These are phyloP conservation scores for Hirsutella thompsonii DNA, from an alignment of 2,329 filamentous ascomycete species.

Conservation along the genomic window DNA sequence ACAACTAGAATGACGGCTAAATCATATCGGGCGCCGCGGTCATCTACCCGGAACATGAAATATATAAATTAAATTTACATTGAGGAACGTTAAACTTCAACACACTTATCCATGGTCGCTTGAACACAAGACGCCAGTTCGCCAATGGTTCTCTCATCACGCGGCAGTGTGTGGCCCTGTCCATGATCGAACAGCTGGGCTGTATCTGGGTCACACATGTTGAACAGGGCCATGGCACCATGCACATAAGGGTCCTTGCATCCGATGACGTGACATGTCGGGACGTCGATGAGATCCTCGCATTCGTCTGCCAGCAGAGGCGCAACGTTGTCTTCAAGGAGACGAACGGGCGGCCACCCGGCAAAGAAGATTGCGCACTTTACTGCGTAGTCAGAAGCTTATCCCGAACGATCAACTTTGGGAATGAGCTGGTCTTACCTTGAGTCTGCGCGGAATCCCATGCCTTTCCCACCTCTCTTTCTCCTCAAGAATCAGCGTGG, in stretches of 20 bases:
- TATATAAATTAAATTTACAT: background rate
- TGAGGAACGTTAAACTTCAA: background rate
- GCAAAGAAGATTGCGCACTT: conserved; percentile 37
- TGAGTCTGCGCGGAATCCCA: conserved; percentile 20
- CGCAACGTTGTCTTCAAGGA: conserved; percentile 20
- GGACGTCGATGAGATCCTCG: conserved; percentile 35
- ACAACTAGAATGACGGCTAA: too few species aligned
- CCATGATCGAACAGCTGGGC: conserved; percentile 52
- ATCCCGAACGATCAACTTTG: background rate
- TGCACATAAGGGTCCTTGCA: conserved; percentile 47
- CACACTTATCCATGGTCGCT: background rate
- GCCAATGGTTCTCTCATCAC: conserved; percentile 33
- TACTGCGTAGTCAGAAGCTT: background rate
- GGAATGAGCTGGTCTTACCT: conserved; percentile 13
- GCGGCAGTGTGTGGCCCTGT: conserved; percentile 49
- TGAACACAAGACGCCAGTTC: conserved; percentile 20
- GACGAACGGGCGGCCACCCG: conserved; percentile 38
- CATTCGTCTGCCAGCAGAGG: conserved; percentile 35
- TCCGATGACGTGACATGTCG: conserved; percentile 39
- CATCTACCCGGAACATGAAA: too few species aligned
- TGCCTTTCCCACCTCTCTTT: conserved; percentile 20
- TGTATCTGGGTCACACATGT: conserved; percentile 45
- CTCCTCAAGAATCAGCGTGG: conserved; percentile 38
- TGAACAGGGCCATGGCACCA: conserved; percentile 47
- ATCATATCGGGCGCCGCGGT: too few species aligned